phyloP scores from a whole-genome alignment of 2,329 filamentous ascomycete genomes.

The Cercospora berteroae region DNA sequence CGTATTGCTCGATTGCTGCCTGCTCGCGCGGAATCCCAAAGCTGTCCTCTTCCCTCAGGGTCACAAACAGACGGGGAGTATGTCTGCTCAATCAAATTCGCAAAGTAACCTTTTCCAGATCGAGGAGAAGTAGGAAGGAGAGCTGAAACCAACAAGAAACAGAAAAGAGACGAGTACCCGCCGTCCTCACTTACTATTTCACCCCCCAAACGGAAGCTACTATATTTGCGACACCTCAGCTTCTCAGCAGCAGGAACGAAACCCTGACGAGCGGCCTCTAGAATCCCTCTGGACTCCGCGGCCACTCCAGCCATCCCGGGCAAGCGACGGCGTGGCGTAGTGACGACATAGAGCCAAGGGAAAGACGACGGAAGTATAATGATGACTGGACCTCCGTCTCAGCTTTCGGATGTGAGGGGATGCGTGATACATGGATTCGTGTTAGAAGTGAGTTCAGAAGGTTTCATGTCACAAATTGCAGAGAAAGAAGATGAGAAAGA shows the following conservation, averaged over 20 bases:
- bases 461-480: background rate
- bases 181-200: background rate
- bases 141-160: background rate
- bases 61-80: too few species aligned
- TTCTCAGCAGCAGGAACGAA: background rate
- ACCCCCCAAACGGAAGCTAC: background rate
- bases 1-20: background rate
- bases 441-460: too few species aligned
- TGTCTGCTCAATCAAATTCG: too few species aligned
- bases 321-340: background rate
- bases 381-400: background rate
- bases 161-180: background rate
- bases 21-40: background rate
- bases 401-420: background rate
- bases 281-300: background rate
- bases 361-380: background rate
- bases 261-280: background rate
- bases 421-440: too few species aligned
- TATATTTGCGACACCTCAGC: background rate
- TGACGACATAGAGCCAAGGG: background rate
- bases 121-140: too few species aligned
- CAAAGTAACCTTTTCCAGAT: too few species aligned
- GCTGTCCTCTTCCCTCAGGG: background rate
- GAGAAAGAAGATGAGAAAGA: background rate
- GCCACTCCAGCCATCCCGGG: background rate